Evolutionary conservation across 2,329 filamentous ascomycete genomes (phyloP), one percentile per base, ranked within the genome.

Genomic region (Colletotrichum tabaci): DNA sequence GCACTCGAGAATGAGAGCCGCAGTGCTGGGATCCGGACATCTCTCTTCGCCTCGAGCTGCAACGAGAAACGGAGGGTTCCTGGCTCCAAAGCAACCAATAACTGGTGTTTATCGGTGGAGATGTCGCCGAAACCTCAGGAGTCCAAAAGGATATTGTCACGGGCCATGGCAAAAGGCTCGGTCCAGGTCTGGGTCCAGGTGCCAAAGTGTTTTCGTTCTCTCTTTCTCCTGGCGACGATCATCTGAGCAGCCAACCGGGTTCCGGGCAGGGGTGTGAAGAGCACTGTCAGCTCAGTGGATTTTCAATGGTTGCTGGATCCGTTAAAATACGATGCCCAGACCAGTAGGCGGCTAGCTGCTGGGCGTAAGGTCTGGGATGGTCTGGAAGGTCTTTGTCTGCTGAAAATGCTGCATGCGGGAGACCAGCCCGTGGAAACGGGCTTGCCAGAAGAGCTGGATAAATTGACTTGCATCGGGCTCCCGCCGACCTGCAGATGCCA

Each of bases 211-310:
- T 53, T 68, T 64, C 58, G 52, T 10, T 38, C 35, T 38, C 35
- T 38, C 35, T 71, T 40, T 68, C 65, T 71, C 65, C 68, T 71
- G 52, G 65, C 40, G 68, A 63, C 68, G 68, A 71, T 71, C 68
- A 38, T 38, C 35, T 38, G 2, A 38, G 35, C 9, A 38, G 35
- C 35, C 61, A 49, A 71, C 16, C 30, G n/a, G 53, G 67, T 66
- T 55, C 66, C 35, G 21, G 26, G 46, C 44, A 55, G 68, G 65
- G 49, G 58, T 35, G 44, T 44, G 7, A 53, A 44, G 55, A 67
- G 46, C 18, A 60, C 52, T 50, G 35, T 62, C 57, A 52, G 52
- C 65, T 52, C 64, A 42, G 64, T 53, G 57, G 64, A 47, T 49
- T 53, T 10, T 30, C 12, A n/a, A 53, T 63, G 38, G 61, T 53